Percentiles rank a stretch among this genome's conserved stretches.
These are phyloP conservation scores for Tetragonia tetragonoides DNA, from an alignment of 148 eudicot genomes.

Conservation along the genomic window DNA sequence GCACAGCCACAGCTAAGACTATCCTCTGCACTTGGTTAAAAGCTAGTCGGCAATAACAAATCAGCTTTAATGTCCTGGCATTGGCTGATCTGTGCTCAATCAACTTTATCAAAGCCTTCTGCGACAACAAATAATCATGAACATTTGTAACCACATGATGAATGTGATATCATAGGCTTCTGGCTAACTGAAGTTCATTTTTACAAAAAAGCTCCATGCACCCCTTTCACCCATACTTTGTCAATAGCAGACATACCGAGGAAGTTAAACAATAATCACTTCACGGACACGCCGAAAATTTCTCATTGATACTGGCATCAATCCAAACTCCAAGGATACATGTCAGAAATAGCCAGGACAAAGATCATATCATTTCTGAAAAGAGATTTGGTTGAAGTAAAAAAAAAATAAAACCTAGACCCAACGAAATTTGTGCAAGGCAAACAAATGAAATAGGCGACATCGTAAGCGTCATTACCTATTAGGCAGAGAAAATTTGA, in stretches of 20 bases:
- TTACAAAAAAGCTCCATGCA: background rate
- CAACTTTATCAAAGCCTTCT: background rate
- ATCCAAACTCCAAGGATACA: conserved; percentile 18
- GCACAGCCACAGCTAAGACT: too few species aligned
- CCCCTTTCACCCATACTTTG: background rate
- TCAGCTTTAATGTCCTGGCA: background rate
- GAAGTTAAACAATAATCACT: background rate
- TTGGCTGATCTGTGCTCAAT: background rate
- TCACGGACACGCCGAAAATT: background rate
- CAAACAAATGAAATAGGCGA: background rate
- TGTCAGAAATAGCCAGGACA: conserved; percentile 11
- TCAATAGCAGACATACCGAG: background rate
- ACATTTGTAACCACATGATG: background rate
- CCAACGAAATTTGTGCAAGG: conserved; percentile 6
- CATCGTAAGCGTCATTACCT: conserved; percentile 8
- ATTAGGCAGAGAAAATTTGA: conserved; percentile 8
- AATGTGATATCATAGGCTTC: background rate
- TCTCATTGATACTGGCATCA: conserved; percentile 15
- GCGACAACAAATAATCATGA: background rate
- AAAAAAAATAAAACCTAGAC: conserved; percentile 3
- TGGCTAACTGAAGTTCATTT: background rate
- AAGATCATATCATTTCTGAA: conserved; percentile 14
- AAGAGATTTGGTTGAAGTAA: conserved; percentile 5
- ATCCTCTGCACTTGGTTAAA: too few species aligned
- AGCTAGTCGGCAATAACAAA: too few species aligned